Conservation (phyloP, 2,329 filamentous ascomycete genomes). For the Xylaria sp. region DNA sequence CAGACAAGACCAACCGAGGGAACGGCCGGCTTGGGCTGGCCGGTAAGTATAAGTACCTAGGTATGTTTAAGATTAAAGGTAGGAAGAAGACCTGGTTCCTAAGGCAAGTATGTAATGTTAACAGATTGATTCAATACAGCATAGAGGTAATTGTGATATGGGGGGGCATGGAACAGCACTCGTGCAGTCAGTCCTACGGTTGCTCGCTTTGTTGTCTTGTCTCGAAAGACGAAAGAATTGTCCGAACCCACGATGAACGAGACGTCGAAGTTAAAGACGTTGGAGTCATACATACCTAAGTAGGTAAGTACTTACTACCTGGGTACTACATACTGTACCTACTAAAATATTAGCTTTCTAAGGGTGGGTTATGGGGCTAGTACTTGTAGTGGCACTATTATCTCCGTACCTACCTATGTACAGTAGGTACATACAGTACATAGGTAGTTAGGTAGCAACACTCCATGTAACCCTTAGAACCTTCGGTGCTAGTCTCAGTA, state of each 20-base stretch:
- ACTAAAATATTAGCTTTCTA: too few species aligned
- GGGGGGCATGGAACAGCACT: slow-evolving; percentile 8
- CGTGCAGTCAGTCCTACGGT: neutral
- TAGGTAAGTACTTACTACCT: too few species aligned
- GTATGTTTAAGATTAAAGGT: too few species aligned
- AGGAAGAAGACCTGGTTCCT: slow-evolving; percentile 16
- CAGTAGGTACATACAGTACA: too few species aligned
- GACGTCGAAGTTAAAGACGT: neutral
- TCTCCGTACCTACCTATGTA: too few species aligned
- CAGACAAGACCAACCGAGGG: neutral
- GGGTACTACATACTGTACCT: too few species aligned
- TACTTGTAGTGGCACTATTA: too few species aligned
- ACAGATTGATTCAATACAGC: slow-evolving; percentile 24
- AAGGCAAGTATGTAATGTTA: slow-evolving; percentile 5
- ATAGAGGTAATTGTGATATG: neutral
- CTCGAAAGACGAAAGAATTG: neutral
- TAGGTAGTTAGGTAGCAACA: too few species aligned
- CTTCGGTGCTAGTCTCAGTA: too few species aligned
- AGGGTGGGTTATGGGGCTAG: too few species aligned
- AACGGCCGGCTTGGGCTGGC: neutral
- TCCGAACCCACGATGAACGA: neutral
- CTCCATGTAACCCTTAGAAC: too few species aligned
- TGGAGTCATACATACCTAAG: neutral
- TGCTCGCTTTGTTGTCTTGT: neutral
- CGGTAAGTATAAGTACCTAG: too few species aligned